These are phyloP conservation scores for Aspergillus flavus DNA, from an alignment of 2,329 filamentous ascomycete species.

Conservation along the genomic window DNA sequence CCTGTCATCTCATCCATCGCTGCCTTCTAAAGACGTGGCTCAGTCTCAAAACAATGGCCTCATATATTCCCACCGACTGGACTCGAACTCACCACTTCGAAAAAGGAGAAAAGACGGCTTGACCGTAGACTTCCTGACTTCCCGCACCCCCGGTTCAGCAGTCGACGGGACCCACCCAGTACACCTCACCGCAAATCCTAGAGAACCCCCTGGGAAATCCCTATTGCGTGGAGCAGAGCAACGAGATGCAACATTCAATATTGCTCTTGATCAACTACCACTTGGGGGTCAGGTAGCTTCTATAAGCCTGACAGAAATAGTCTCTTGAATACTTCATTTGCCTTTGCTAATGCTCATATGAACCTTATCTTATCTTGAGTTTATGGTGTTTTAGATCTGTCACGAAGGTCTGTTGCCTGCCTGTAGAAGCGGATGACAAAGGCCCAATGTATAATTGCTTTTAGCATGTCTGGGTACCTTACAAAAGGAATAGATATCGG, in stretches of 20 bases:
- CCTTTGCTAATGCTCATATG: accelerated
- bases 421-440: neutral
- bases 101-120: neutral
- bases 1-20: neutral
- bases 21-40: neutral
- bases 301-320: too few species aligned
- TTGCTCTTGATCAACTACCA: neutral
- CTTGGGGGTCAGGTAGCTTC: too few species aligned
- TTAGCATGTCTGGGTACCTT: neutral
- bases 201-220: neutral
- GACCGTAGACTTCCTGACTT: neutral
- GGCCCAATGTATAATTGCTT: neutral
- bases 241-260: neutral
- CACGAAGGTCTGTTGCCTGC: neutral
- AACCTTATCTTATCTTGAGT: neutral
- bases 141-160: neutral
- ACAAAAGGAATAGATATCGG: neutral
- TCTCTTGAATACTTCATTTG: too few species aligned
- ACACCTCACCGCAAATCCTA: neutral
- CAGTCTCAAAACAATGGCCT: neutral
- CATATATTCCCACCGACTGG: neutral
- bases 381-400: neutral
- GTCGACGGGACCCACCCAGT: neutral
- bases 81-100: neutral
- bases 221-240: neutral